Evolutionary conservation across 2,329 filamentous ascomycete genomes (phyloP).

Genomic region (Ophiostoma sp.): DNA sequence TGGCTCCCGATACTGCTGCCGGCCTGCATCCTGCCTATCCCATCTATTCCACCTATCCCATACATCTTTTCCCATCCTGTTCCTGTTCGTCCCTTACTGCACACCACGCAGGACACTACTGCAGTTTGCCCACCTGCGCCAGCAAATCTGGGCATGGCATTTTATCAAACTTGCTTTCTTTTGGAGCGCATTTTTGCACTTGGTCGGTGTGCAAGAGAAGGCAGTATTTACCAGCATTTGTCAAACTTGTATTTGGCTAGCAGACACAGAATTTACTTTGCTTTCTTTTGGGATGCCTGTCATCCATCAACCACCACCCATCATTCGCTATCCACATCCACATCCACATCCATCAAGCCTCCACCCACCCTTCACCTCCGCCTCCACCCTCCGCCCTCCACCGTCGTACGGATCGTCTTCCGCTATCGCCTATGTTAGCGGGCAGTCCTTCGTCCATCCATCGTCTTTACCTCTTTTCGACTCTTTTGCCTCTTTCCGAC

Average conservation of each 20-base stretch:
- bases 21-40: background rate
- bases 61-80: background rate
- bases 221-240: background rate
- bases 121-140: background rate
- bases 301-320: background rate
- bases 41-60: background rate
- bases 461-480: background rate
- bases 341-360: background rate
- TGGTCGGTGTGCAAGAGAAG: background rate
- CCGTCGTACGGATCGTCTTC: slow-evolving; percentile 10
- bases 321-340: background rate
- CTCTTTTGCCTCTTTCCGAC: background rate
- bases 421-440: slow-evolving; percentile 3
- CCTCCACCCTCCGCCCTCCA: background rate
- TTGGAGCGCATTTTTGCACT: background rate
- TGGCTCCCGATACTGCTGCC: background rate
- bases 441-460: background rate
- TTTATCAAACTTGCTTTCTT: slow-evolving; percentile 10
- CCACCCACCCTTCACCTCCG: background rate
- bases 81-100: slow-evolving; percentile 9
- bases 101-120: background rate
- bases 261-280: background rate
- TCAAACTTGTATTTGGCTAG: background rate
- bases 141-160: background rate
- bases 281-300: background rate